Percentiles rank a stretch among this genome's conserved stretches.
Evolutionary conservation across 2,329 filamentous ascomycete genomes (phyloP).

Genomic region (Coleophoma cylindrospora): DNA sequence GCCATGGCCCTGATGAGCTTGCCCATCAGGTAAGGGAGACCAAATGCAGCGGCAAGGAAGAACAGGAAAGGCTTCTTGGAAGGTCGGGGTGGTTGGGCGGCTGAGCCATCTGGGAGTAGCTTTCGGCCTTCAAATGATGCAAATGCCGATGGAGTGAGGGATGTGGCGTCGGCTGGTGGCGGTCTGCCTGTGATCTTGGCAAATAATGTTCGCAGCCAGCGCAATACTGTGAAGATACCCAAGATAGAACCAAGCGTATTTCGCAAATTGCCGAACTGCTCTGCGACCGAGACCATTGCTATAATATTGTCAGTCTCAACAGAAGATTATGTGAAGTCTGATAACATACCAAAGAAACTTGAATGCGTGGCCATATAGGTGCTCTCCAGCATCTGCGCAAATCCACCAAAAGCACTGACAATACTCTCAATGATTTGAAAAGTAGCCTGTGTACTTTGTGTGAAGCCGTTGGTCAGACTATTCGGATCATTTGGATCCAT

Average conservation of each 20-base stretch:
- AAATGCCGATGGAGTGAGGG: constrained; percentile 87
- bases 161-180: constrained; percentile 77
- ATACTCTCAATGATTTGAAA: constrained; percentile 99
- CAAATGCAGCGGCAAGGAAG: constrained; percentile 91
- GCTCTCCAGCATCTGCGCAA: constrained; percentile 98
- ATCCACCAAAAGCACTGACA: constrained; percentile 92
- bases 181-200: constrained; percentile 92
- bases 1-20: constrained; percentile 88
- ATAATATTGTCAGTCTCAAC: constrained; percentile 15
- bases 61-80: constrained; percentile 95
- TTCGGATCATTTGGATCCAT: constrained; percentile 80
- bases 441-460: constrained; percentile 89
- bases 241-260: constrained; percentile 91
- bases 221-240: constrained; percentile 91
- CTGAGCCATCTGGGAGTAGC: constrained; percentile 56
- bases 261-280: constrained; percentile 90
- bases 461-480: constrained; percentile 92
- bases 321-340: constrained; percentile 4
- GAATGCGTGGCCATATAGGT: constrained; percentile 99
- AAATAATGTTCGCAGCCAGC: constrained; percentile 87
- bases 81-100: constrained; percentile 58
- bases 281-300: constrained; percentile 98
- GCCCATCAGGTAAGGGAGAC: constrained; percentile 92
- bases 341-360: constrained; percentile 83
- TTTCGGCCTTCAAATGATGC: constrained; percentile 77